Percentiles rank a stretch among this genome's conserved stretches.
Conservation (phyloP, 2,329 filamentous ascomycete genomes). For the Xylariaceae sp. region DNA sequence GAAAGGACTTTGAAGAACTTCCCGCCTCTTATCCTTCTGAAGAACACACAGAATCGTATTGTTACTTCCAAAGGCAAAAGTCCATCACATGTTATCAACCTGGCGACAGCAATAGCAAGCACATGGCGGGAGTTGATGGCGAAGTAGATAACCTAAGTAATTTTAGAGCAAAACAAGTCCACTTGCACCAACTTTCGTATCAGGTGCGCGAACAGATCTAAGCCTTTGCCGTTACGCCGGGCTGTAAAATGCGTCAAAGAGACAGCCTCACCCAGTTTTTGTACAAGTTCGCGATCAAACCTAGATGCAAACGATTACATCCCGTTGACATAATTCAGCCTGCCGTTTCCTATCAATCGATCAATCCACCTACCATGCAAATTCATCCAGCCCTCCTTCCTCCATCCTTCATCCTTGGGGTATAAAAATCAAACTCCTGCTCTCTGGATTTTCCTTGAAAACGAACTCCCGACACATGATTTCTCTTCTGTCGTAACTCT, state of each 20-base stretch:
- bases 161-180: neutral
- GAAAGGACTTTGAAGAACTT: too few relatives aligned
- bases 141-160: neutral
- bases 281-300: constrained; percentile 25
- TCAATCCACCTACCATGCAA: constrained; percentile 10
- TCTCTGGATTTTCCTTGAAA: neutral
- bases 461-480: constrained; percentile 6
- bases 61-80: too few relatives aligned
- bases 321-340: neutral
- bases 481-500: constrained; percentile 9
- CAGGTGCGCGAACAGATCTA: constrained; percentile 3
- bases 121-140: too few relatives aligned
- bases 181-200: neutral
- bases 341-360: constrained; percentile 13
- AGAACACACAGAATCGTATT: too few relatives aligned
- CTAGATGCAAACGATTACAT: constrained; percentile 14
- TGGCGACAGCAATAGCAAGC: too few relatives aligned
- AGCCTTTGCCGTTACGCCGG: constrained; percentile 16
- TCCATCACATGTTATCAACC: too few relatives aligned
- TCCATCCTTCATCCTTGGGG: constrained; percentile 6
- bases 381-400: neutral
- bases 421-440: constrained; percentile 20
- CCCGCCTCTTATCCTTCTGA: too few relatives aligned
- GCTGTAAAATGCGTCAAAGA: constrained; percentile 10
- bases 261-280: constrained; percentile 11